Evolutionary conservation across 345 rosid species (phyloP), one percentile per base, ranked within the genome.

Genomic region (Physaria fendleri): DNA sequence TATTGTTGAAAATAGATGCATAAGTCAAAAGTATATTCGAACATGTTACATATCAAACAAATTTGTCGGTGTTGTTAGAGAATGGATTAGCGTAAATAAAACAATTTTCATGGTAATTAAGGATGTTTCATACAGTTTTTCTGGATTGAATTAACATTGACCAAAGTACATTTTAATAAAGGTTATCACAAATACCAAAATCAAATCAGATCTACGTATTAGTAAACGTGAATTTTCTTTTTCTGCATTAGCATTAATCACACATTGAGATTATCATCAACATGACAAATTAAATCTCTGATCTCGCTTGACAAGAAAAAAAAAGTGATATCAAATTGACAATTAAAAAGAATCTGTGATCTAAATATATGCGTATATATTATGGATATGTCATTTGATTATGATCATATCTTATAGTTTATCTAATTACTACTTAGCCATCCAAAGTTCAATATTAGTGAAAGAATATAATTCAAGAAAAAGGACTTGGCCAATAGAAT

Each of bases 121-220:
- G n/a, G 34, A 30, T 10, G 35, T 32, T 11, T 32, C 37, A 32
- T 32, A 11, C 13, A 3, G 13, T 32, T 32, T 32, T 13, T 32
- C 2, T 32, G 0, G 37, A 32, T 32, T 11, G 6, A n/a, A 34
- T 12, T 6, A n/a, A n/a, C 23, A 42, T 44, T 60, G 67, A 52
- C 42, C 15, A 27, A 25, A 14, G 35, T 52, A 4, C 34, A 35
- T 33, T 60, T 37, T 32, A 59, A 15, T 52, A 27, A 52, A 68
- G 14, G 28, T 14, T 45, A 25, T 68, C 62, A 53, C 67, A 37
- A 20, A 27, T 44, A 60, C 62, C 73, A 53, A 61, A 69, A 61
- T 28, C 50, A 37, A 61, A 69, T 69, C 68, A 54, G 57, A 69
- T 69, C 62, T 69, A 34, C 18, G 51, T 21, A 44, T 20, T 41